These are phyloP conservation scores for Apiospora koreana DNA, from an alignment of 2,329 filamentous ascomycete genomes.

Conservation along the genomic window DNA sequence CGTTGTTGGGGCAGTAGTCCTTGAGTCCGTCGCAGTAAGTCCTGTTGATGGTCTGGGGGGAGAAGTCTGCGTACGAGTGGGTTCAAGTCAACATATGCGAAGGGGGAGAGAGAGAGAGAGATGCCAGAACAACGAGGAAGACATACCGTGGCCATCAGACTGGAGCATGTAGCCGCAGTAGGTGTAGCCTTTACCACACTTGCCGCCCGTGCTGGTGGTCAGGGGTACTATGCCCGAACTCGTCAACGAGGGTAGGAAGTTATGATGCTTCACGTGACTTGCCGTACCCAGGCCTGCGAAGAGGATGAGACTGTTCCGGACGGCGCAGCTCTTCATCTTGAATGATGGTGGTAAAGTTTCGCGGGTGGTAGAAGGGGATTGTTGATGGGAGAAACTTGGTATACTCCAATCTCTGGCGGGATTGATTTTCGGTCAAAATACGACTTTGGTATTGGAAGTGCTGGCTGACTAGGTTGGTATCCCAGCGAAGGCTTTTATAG, in stretches of 20 bases:
- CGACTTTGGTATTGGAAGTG: neutral
- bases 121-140: neutral
- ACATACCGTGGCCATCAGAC: slow-evolving; percentile 26
- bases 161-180: slow-evolving; percentile 35
- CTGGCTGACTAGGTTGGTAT: too few species aligned
- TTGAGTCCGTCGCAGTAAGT: slow-evolving; percentile 30
- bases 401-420: too few species aligned
- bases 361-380: too few species aligned
- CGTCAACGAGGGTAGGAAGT: slow-evolving; percentile 1
- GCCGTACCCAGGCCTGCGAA: neutral
- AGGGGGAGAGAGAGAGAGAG: neutral
- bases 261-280: neutral
- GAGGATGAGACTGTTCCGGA: neutral
- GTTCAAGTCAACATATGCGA: neutral
- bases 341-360: too few species aligned
- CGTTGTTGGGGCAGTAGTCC: slow-evolving; percentile 26
- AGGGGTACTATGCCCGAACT: slow-evolving; percentile 2
- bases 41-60: slow-evolving; percentile 26
- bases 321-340: neutral
- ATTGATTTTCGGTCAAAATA: neutral
- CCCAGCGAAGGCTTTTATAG: neutral
- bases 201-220: slow-evolving; percentile 16
- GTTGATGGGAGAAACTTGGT: too few species aligned
- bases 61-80: slow-evolving; percentile 26
- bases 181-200: slow-evolving; percentile 35